Conservation (phyloP, 2,329 filamentous ascomycete species). For the Zymoseptoria tritici region DNA sequence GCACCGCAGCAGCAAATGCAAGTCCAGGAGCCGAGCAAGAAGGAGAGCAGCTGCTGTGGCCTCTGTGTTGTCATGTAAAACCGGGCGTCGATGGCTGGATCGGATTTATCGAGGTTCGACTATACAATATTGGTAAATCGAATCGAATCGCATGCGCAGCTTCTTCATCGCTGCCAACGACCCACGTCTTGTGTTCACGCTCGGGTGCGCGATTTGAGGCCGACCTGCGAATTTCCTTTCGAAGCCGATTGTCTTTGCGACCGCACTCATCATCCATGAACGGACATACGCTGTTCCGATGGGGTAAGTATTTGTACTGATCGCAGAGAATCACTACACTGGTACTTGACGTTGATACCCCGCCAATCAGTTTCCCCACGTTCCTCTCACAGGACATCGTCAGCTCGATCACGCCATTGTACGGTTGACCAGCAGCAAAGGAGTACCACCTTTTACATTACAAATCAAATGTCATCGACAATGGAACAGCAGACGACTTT, state of each 20-base stretch:
- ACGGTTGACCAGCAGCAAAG: not conserved
- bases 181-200: too few species aligned
- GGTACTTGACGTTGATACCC: not conserved
- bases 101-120: not conserved
- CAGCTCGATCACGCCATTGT: not conserved
- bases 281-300: too few species aligned
- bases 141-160: not conserved
- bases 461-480: not conserved
- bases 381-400: not conserved
- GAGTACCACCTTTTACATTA: not conserved
- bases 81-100: not conserved
- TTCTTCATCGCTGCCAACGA: too few species aligned
- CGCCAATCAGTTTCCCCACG: not conserved
- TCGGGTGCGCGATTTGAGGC: too few species aligned
- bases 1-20: constrained; percentile 41
- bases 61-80: constrained; percentile 30
- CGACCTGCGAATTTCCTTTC: not conserved
- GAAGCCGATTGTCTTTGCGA: not conserved
- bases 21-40: constrained; percentile 19
- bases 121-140: not conserved
- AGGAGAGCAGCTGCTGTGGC: constrained; percentile 28
- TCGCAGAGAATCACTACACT: not conserved
- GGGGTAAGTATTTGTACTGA: too few species aligned
- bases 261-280: too few species aligned
- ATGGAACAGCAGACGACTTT: not conserved